phyloP scores from a whole-genome alignment of 1,284 basidiomycete genomes.

The Melampsora americana region DNA sequence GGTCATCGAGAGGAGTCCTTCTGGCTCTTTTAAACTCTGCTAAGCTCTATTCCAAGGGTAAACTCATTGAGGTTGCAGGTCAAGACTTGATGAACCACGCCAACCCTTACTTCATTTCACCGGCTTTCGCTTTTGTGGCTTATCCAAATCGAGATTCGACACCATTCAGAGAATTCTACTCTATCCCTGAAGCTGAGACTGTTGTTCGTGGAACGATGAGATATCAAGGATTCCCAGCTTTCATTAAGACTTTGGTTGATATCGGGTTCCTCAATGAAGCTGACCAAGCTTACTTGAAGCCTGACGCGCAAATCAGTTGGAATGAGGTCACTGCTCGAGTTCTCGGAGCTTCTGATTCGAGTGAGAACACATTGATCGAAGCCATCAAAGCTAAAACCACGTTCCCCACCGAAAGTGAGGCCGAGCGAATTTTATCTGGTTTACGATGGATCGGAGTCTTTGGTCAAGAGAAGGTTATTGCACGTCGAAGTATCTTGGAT shows the following conservation, averaged over 20 bases:
- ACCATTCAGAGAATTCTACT: conserved; percentile 76
- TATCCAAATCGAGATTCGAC: conserved; percentile 97
- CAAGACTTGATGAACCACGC: conserved; percentile 79
- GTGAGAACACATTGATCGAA: conserved; percentile 73
- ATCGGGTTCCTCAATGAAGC: conserved; percentile 80
- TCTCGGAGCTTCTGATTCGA: conserved; percentile 67
- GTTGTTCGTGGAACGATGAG: conserved; percentile 88
- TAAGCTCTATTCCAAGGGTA: conserved; percentile 69
- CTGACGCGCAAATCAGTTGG: conserved; percentile 69
- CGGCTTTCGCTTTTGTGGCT: conserved; percentile 90
- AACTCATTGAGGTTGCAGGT: conserved; percentile 64
- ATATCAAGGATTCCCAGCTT: conserved; percentile 98
- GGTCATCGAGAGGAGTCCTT: conserved; percentile 94
- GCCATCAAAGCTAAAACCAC: conserved; percentile 67
- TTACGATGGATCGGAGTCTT: conserved; percentile 92
- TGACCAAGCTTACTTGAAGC: conserved; percentile 71
- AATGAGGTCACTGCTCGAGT: conserved; percentile 73
- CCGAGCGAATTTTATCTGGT: conserved; percentile 74
- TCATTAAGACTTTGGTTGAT: conserved; percentile 81
- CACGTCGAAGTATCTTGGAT: conserved; percentile 81
- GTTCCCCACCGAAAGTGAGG: conserved; percentile 70
- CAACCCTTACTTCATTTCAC: conserved; percentile 90
- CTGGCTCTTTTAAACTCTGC: conserved; percentile 91
- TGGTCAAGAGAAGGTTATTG: conserved; percentile 65
- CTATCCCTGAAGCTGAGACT: conserved; percentile 89